These are phyloP conservation scores for Isabelozyma heimii DNA, from an alignment of 805 yeast species.

Conservation along the genomic window DNA sequence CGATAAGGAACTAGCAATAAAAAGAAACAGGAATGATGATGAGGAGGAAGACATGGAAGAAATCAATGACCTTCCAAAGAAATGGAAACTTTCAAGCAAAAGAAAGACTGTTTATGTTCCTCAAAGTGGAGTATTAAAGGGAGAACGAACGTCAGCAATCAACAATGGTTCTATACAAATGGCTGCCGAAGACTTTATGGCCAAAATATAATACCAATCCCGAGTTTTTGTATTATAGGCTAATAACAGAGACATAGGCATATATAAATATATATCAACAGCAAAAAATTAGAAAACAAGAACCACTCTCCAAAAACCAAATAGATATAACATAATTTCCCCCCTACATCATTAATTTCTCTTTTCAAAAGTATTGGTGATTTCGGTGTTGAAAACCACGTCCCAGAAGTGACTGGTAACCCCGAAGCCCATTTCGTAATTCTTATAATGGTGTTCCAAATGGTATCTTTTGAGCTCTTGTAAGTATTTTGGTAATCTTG, in stretches of 20 bases:
- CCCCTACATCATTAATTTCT: conserved; percentile 7
- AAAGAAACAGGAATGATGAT: not conserved
- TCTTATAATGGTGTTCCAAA: conserved; percentile 96
- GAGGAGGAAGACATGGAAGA: not conserved
- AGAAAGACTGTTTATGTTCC: not conserved
- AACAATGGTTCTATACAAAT: conserved; percentile 1
- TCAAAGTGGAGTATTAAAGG: not conserved
- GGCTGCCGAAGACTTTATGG: not conserved
- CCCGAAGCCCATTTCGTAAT: conserved; percentile 95
- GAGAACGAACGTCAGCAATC: not conserved
- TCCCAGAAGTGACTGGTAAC: conserved; percentile 96
- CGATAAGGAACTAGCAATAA: not conserved
- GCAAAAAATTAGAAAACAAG: not conserved
- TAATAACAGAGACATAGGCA: not conserved
- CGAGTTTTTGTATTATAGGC: not conserved
- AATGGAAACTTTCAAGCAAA: not conserved
- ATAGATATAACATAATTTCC: not conserved
- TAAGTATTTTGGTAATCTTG: conserved; percentile 70
- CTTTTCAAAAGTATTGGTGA: conserved; percentile 51
- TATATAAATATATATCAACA: not conserved
- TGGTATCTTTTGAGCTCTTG: conserved; percentile 85
- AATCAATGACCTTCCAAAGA: not conserved
- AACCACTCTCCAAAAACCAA: not conserved
- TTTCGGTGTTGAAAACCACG: conserved; percentile 78
- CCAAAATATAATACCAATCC: not conserved